Base-by-base conservation (phyloP, 169 alveolate genomes). In the Perkinsus olseni region DNA sequence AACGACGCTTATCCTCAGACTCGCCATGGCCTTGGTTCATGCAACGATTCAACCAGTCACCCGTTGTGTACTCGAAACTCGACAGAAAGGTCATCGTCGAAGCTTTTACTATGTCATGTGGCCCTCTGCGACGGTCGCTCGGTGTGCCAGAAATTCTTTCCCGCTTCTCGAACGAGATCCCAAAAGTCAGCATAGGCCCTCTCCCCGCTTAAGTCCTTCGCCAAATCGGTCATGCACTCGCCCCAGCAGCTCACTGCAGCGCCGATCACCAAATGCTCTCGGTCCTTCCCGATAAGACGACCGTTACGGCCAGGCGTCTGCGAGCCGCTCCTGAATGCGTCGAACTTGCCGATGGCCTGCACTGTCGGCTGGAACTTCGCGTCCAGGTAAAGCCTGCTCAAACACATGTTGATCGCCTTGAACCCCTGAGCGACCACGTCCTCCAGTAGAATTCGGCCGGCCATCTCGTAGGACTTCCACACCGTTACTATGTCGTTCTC, bases 211-310 rank as follows among this genome's bases (percentile, higher is more conserved):
- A 28, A 62, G 17, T 62, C 82, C 8, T 62, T 62, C 36, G 82
- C 82, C 37, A 62, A 24, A 62, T 8, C 82, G 28, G 37, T 62
- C 82, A 62, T 62, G 82, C 82, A 62, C 17, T 62, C 82, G 17
- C 82, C 82, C 82, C 82, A 62, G 82, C 82, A 62, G 82, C 82
- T 62, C 82, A 62, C 82, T 6, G 82, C 82, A 6, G 82, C 82
- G 82, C 82, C 82, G 31, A 62, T 4, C 37, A 62, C 82, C 34
- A 62, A 62, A 28, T 62, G 82, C 82, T 62, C 82, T 1, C 17
- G 28, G 31, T 13, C 28, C 1, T 0, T 13, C 28, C 17, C 31
- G 31, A 62, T 24, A 24, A 62, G 82, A 24, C 31, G 82, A 21
- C 82, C 82, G 17, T 62, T 62, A 62, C 31, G 82, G 37, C 82